Percentiles rank a stretch among this genome's conserved stretches.
phyloP scores from a whole-genome alignment of 306 rosid genomes.

The Inga oerstediana region DNA sequence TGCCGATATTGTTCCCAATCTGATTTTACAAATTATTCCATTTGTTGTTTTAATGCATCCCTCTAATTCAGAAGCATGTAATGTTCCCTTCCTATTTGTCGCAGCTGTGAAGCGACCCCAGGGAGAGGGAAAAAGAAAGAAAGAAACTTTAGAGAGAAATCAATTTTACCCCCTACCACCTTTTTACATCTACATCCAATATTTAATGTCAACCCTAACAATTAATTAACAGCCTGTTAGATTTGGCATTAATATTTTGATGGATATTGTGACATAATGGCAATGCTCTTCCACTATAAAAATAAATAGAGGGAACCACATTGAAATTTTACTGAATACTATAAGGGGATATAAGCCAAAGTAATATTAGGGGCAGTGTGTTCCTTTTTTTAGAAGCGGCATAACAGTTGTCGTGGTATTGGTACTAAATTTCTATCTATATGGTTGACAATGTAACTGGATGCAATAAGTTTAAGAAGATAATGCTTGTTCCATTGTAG shows the following conservation, averaged over 20 bases:
- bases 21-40: not conserved
- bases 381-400: no score
- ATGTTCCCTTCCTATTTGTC: not conserved
- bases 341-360: no score
- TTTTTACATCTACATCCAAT: no score
- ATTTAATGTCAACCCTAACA: not conserved
- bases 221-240: no score
- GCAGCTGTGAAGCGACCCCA: not conserved
- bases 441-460: not conserved
- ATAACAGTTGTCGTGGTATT: not conserved
- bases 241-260: no score
- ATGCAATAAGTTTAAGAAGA: not conserved
- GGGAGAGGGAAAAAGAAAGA: not conserved
- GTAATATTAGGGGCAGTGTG: no score
- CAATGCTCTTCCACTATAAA: no score
- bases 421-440: not conserved
- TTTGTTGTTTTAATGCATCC: not conserved
- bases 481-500: slow-evolving; percentile 28
- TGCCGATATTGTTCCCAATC: not conserved
- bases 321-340: no score
- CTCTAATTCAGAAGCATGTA: not conserved
- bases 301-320: no score
- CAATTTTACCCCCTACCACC: not conserved
- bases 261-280: no score
- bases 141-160: not conserved